Base-by-base conservation (phyloP, 176 grass and related monocot species). In the Poa pratensis region DNA sequence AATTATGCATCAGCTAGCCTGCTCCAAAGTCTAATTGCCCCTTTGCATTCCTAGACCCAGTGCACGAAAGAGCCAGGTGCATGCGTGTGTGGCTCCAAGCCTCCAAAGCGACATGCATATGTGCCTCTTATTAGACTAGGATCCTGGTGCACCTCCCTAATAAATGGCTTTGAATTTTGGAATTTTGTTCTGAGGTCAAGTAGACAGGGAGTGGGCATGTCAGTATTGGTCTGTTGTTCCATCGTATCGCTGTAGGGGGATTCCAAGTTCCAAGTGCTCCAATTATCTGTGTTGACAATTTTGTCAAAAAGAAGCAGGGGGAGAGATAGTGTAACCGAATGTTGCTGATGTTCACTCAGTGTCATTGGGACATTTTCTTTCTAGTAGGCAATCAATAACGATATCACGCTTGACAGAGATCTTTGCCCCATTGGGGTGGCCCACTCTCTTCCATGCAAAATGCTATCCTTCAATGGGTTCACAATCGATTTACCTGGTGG, bases 251-350 rank as follows among this genome's bases (percentile, higher is more conserved):
- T 78, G 63, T 73, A 64, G 79, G 72, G 61, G 80, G 78, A 72
- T 85, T 77, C 88, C 22, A 85, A 62, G 18, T 81, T 85, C 35
- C 60, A 83, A 89, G 69, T 65, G 80, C 82, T 69, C 15, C 83
- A 90, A 90, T 83, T 90, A 83, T 90, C 78, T 72, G 63, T 86
- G 79, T 86, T 77, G 88, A 86, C 83, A 82, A 86, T 82, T 78
- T 86, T 86, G 79, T 49, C 88, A 86, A 78, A 86, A 78, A 86
- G 79, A 20, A 82, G 45, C 52, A 78, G 75, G 66, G 66, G 63
- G 37, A 54, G 37, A 54, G 63, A 50, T 45, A 63, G 54, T 24
- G 32, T 82, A 78, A 77, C 49, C 23, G 68, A 85, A 69, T 75
- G 77, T 40, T 85, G 37, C 17, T 58, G 46, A 71, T 17, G 42